Evolutionary conservation across 1,284 basidiomycete genomes (phyloP), one percentile per base, ranked within the genome.

Genomic region (Trichosporon coremiiforme): DNA sequence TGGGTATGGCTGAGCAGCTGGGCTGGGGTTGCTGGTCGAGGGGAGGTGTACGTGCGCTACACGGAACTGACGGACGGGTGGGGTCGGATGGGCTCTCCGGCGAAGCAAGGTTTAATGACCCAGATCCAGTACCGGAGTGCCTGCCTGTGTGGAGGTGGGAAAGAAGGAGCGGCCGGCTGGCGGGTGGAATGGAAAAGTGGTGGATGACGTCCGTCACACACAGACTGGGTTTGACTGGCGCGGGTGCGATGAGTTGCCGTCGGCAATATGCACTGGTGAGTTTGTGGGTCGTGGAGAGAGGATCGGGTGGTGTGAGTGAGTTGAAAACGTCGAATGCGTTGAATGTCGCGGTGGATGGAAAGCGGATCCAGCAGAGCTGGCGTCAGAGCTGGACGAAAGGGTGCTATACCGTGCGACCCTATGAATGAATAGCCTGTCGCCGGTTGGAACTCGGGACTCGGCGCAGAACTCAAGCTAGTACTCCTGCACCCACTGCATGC

Each of bases 391-490:
- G 20, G 45, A 9, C 4, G 50, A 53, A 22, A 53, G 50, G 50
- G 50, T 53, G 50, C 50, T 53, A 7, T 47, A 17, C 41, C 41
- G 8, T 20, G 50, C 50, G 50, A 53, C 50, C 50, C 50, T 53
- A 22, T 53, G 50, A 53, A 53, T 53, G 50, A 53, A 53, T 53
- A 22, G 50, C 20, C 50, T 17, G 17, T 53, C 22, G 50, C 50
- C 50, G 50, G 50, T 22, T n/a, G 50, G 50, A 53, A 53, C 50
- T 53, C 50, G 50, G 50, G 20, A 53, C 50, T 53, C 50, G 50
- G 50, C 50, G 50, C 50, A 53, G 50, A 17, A 20, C 20, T 20
- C 50, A 17, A 53, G 20, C 50, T 53, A 53, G 50, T 25, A 17
- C 50, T 8, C 8, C 50, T 7, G 50, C 20, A 22, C 17, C 20